Base-by-base conservation (phyloP, 2,329 filamentous ascomycete species). In the Ceratocystiopsis brevicomis region DNA sequence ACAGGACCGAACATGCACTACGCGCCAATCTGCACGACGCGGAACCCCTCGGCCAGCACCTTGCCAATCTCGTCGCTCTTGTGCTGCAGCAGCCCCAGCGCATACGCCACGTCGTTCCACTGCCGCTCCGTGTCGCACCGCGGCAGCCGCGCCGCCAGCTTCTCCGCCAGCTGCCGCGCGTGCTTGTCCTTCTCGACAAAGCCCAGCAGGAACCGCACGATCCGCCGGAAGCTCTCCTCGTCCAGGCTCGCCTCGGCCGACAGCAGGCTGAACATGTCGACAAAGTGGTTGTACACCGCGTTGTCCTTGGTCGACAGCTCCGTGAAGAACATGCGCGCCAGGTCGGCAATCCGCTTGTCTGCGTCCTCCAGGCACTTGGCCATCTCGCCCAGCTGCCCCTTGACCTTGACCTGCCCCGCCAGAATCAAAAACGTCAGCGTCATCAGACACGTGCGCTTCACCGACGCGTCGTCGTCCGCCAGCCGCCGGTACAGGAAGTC, bases 161-260 rank as follows among this genome's bases (percentile, higher is more conserved):
- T 98, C 48, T 88, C 81, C 0, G 90, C 79, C 25, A 98, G 70
- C 58, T 98, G 88, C 54, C 86, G 90, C 41, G 90, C 87, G 56
- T 98, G 90, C 65, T 95, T 95, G 61, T 98, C 90, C 87, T 96
- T 98, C 57, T 98, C 90, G 50, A 98, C 86, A 59, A 98, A 98
- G 1, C 86, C 85, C 48, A 92, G 77, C 56, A 98, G 62, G 62
- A 98, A 98, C 56, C 85, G 86, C 50, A 98, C 71, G 47, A 98
- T 88, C 47, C 82, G 72, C 57, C 74, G 78, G 61, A 98, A 79
- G 19, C 81, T 76, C 52, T 94, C 85, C 58, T 95, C 88, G 11
- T 85, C 78, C 51, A 98, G 67, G 30, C 68, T 73, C 43, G 73
- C 73, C 52, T 92, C 88, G 0, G 86, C 81, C 45, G 83, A 90